These are phyloP conservation scores for Penicillium sp. DNA, from an alignment of 2,329 filamentous ascomycete species.

Conservation along the genomic window DNA sequence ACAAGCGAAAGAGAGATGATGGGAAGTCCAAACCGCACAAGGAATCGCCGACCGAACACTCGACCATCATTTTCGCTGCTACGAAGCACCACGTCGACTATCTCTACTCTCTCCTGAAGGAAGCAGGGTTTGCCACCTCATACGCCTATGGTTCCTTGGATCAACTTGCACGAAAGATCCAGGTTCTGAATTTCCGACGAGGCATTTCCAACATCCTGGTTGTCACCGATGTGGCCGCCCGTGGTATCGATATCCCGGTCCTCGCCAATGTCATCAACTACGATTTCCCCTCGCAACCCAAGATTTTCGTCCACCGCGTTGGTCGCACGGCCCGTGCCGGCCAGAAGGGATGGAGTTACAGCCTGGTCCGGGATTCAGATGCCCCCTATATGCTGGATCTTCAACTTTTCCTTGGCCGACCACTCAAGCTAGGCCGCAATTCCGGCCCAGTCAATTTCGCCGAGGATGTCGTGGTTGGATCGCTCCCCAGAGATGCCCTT, in stretches of 20 bases:
- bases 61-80: slow-evolving; percentile 90
- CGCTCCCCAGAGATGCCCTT: slow-evolving; percentile 69
- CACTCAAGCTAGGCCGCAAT: slow-evolving; percentile 71
- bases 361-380: slow-evolving; percentile 82
- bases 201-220: slow-evolving; percentile 88
- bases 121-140: slow-evolving; percentile 83
- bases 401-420: slow-evolving; percentile 89
- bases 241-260: slow-evolving; percentile 96
- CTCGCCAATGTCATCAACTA: slow-evolving; percentile 98
- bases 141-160: slow-evolving; percentile 95
- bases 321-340: slow-evolving; percentile 94
- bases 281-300: slow-evolving; percentile 94
- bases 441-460: slow-evolving; percentile 66
- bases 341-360: slow-evolving; percentile 91
- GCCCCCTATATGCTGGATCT: slow-evolving; percentile 89
- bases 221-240: slow-evolving; percentile 92
- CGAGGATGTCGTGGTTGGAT: slow-evolving; percentile 79
- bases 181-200: slow-evolving; percentile 84
- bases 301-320: slow-evolving; percentile 94
- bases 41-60: slow-evolving; percentile 79
- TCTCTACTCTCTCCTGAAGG: slow-evolving; percentile 72
- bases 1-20: slow-evolving; percentile 51
- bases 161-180: slow-evolving; percentile 86
- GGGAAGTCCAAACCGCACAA: slow-evolving; percentile 53
- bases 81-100: slow-evolving; percentile 99